A percentile compares a stretch with the other conserved stretches of the same genome.
Evolutionary conservation across 2,329 filamentous ascomycete species (phyloP).

Genomic region (Spiromastix sp.): DNA sequence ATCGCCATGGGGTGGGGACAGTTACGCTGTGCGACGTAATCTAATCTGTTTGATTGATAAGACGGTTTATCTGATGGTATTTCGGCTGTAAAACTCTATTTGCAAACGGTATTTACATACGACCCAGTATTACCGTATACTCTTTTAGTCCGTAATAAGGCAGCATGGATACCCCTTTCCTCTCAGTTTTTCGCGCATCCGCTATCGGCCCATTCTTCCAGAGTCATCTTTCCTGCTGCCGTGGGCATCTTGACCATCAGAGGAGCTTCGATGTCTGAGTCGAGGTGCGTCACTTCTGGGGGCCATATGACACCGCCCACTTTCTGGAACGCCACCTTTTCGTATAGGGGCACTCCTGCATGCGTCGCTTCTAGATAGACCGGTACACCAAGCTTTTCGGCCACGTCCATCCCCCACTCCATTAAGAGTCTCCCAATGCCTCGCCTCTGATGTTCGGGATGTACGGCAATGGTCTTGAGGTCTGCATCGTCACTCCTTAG

Average conservation of each 20-base stretch:
- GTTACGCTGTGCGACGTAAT: too few species aligned
- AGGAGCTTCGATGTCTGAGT: slow-evolving; percentile 29
- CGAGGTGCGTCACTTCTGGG: slow-evolving; percentile 24
- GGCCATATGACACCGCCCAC: slow-evolving; percentile 32
- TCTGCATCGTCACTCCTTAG: slow-evolving; percentile 24
- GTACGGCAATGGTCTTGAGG: slow-evolving; percentile 29
- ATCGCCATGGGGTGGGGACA: too few species aligned
- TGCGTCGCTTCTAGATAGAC: slow-evolving; percentile 30
- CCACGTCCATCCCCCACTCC: slow-evolving; percentile 29
- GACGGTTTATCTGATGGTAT: too few species aligned
- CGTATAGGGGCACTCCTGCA: slow-evolving; percentile 27
- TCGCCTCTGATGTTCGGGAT: slow-evolving; percentile 32
- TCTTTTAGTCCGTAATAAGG: too few species aligned
- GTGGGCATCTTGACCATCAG: slow-evolving; percentile 35
- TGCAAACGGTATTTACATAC: too few species aligned
- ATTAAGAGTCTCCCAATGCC: slow-evolving; percentile 31
- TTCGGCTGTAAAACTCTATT: too few species aligned
- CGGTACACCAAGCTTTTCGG: slow-evolving; percentile 22
- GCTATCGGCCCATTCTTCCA: slow-evolving; percentile 23
- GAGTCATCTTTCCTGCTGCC: slow-evolving; percentile 21
- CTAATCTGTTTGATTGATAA: too few species aligned
- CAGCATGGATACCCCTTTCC: too few species aligned
- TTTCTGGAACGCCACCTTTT: slow-evolving; percentile 29
- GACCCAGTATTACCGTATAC: too few species aligned
- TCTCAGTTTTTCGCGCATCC: slow-evolving; percentile 7